Conservation (phyloP, 75 land plant species). For the Azolla pinnata region DNA sequence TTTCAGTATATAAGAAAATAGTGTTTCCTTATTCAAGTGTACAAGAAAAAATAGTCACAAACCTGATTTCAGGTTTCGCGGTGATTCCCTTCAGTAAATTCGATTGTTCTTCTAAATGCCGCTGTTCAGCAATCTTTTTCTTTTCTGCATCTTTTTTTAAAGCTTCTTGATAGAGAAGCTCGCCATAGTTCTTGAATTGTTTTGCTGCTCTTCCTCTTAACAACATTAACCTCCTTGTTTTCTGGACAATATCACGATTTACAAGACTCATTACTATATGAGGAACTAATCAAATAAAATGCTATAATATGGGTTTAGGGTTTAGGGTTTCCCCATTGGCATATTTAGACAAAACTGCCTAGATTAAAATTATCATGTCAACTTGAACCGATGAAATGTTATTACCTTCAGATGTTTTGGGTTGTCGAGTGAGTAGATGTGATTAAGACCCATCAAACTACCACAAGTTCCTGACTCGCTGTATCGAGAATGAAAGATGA, state of each 20-base stretch:
- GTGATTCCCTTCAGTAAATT: constrained; percentile 24
- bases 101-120: constrained; percentile 20
- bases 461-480: too few relatives aligned
- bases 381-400: too few relatives aligned
- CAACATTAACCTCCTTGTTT: constrained; percentile 31
- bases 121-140: constrained; percentile 11
- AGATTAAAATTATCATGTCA: too few relatives aligned
- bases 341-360: too few relatives aligned
- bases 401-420: too few relatives aligned
- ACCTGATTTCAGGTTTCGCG: constrained; percentile 28
- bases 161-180: constrained; percentile 27
- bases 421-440: too few relatives aligned
- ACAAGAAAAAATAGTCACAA: neutral
- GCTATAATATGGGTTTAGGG: too few relatives aligned
- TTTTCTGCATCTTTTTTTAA: constrained; percentile 16
- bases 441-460: too few relatives aligned
- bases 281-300: too few relatives aligned
- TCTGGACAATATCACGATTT: constrained; percentile 19
- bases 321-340: too few relatives aligned
- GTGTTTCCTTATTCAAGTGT: neutral
- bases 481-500: too few relatives aligned
- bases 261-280: too few relatives aligned
- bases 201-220: constrained; percentile 27
- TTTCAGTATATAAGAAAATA: neutral
- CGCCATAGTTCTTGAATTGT: constrained; percentile 33